Percentiles rank a stretch among this genome's conserved stretches.
phyloP scores from a whole-genome alignment of 139 green algal genomes.

The Haematococcus lacustris region DNA sequence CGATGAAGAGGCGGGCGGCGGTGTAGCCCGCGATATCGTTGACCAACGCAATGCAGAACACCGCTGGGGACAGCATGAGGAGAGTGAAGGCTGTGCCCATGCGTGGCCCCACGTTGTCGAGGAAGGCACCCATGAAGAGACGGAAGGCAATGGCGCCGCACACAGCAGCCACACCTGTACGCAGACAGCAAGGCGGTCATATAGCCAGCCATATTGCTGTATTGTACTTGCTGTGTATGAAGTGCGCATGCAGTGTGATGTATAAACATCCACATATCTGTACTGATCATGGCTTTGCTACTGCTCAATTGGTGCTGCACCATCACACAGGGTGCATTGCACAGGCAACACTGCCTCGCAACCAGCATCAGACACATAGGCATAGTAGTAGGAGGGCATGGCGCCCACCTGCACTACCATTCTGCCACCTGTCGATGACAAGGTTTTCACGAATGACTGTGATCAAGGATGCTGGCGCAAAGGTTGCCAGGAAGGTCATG shows the following conservation, averaged over 20 bases:
- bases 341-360: no score
- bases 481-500: slow-evolving; percentile 85
- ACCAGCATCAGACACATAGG: no score
- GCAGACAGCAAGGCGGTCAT: no score
- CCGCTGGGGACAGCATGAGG: slow-evolving; percentile 48
- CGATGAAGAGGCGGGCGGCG: slow-evolving; percentile 68
- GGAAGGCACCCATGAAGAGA: slow-evolving; percentile 60
- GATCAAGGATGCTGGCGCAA: slow-evolving; percentile 61
- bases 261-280: no score
- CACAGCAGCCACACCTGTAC: slow-evolving; percentile 59
- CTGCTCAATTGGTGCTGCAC: no score
- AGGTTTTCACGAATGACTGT: slow-evolving; percentile 82
- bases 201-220: no score
- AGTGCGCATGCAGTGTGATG: no score
- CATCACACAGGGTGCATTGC: no score
- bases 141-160: slow-evolving; percentile 55
- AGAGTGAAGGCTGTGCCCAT: slow-evolving; percentile 45
- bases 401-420: slow-evolving; percentile 14
- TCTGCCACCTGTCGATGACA: slow-evolving; percentile 50
- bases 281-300: no score
- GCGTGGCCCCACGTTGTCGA: slow-evolving; percentile 73
- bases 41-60: slow-evolving; percentile 67
- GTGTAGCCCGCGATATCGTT: slow-evolving; percentile 33
- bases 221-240: no score
- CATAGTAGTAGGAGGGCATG: no score